Conservation (phyloP, 2,329 filamentous ascomycete species). For the Alternaria brassicae region DNA sequence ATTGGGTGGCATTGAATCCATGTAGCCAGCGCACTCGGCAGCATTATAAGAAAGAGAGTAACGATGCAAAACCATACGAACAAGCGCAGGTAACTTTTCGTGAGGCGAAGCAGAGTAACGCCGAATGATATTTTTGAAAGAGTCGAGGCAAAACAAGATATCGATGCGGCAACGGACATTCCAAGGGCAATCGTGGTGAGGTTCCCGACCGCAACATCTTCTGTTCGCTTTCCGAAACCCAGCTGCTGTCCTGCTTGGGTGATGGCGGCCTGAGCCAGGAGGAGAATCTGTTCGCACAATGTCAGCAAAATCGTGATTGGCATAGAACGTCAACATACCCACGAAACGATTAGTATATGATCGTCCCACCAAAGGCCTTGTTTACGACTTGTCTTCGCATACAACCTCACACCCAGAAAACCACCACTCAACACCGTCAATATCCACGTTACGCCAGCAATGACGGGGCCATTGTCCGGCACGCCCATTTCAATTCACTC, state of each 20-base stretch:
- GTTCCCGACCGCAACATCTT: constrained; percentile 26
- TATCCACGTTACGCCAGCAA: constrained; percentile 37
- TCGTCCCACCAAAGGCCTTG: constrained; percentile 43
- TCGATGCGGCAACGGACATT: constrained; percentile 26
- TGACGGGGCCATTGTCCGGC: constrained; percentile 33
- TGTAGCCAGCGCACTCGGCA: constrained; percentile 30
- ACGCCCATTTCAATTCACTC: constrained; percentile 16
- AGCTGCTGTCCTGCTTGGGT: constrained; percentile 31
- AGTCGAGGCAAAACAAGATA: constrained; percentile 37
- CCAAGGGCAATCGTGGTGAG: constrained; percentile 22
- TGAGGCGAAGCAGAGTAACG: constrained; percentile 37
- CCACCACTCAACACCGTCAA: constrained; percentile 29
- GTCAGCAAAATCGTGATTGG: background rate
- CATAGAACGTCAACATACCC: constrained; percentile 19
- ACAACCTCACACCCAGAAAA: constrained; percentile 35
- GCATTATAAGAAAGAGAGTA: constrained; percentile 36
- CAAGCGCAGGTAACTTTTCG: constrained; percentile 16
- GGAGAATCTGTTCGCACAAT: constrained; percentile 22
- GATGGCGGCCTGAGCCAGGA: constrained; percentile 28
- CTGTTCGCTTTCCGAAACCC: constrained; percentile 34
- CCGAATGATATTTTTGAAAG: constrained; percentile 41
- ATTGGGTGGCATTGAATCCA: constrained; percentile 31
- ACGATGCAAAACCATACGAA: constrained; percentile 36
- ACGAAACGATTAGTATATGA: constrained; percentile 34
- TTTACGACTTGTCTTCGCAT: constrained; percentile 35